Percentiles rank a stretch among this genome's conserved stretches.
Evolutionary conservation across 768 basidiomycete genomes (phyloP).

Genomic region (Podaxis sp.): DNA sequence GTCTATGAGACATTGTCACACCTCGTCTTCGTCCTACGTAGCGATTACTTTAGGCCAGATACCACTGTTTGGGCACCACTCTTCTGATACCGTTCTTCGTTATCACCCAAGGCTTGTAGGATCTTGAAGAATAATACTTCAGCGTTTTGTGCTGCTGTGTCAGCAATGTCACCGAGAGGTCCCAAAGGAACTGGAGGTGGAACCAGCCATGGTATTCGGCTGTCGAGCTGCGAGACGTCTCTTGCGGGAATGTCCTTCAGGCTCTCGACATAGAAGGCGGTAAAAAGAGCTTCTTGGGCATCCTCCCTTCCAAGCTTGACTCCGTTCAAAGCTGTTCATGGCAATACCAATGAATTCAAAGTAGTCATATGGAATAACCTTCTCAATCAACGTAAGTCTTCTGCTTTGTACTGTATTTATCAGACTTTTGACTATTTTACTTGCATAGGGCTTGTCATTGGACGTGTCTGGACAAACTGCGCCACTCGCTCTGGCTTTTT

Average conservation of each 20-base stretch:
- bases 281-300: conserved; percentile 43
- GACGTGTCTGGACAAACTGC: no score
- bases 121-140: conserved; percentile 32
- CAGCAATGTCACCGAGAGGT: conserved; percentile 44
- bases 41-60: conserved; percentile 3
- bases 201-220: conserved; percentile 3
- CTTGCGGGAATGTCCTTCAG: conserved; percentile 13
- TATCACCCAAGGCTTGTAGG: background rate
- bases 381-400: no score
- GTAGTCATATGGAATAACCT: no score
- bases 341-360: no score
- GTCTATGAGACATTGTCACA: background rate
- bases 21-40: conserved; percentile 5
- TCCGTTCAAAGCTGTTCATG: no score
- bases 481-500: no score
- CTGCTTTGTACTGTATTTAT: no score
- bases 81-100: background rate
- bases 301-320: conserved; percentile 30
- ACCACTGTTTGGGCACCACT: background rate
- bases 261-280: conserved; percentile 54
- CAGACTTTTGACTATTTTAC: no score
- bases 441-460: no score
- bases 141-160: conserved; percentile 54
- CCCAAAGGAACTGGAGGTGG: conserved; percentile 18
- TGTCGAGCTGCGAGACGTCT: background rate